phyloP scores from a whole-genome alignment of 2,329 filamentous ascomycete species.

The Fonsecaea monophora region DNA sequence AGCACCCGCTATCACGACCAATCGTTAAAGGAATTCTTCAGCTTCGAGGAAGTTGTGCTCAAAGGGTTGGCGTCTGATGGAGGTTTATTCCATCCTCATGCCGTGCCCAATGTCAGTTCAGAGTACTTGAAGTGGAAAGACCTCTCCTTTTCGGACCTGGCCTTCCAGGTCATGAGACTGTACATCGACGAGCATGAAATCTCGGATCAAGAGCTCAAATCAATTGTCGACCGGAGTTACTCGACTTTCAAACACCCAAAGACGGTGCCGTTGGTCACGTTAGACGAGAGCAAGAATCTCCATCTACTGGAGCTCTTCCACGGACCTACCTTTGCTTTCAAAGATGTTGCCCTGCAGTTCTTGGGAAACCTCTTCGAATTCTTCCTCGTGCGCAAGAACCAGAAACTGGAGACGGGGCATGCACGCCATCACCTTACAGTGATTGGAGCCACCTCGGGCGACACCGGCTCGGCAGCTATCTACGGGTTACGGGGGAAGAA shows the following conservation, averaged over 20 bases:
- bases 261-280: conserved; percentile 78
- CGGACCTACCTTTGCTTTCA: conserved; percentile 93
- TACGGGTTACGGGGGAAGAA: conserved; percentile 95
- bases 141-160: conserved; percentile 79
- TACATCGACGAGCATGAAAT: conserved; percentile 89
- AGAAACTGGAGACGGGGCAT: conserved; percentile 50
- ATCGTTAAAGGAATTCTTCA: conserved; percentile 63
- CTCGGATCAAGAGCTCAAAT: conserved; percentile 76
- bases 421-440: conserved; percentile 83
- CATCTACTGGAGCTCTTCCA: conserved; percentile 95
- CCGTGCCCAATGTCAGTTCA: conserved; percentile 70
- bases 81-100: conserved; percentile 86
- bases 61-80: conserved; percentile 87
- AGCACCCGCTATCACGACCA: conserved; percentile 30
- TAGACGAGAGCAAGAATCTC: conserved; percentile 74
- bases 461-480: conserved; percentile 91
- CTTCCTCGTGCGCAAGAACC: conserved; percentile 54
- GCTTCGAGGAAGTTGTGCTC: conserved; percentile 88
- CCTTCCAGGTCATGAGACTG: conserved; percentile 81
- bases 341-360: conserved; percentile 92
- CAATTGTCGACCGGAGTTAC: conserved; percentile 84
- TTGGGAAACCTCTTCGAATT: conserved; percentile 83
- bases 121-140: conserved; percentile 78
- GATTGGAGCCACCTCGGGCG: conserved; percentile 83
- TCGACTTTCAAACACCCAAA: conserved; percentile 83